phyloP scores from a whole-genome alignment of 1,139 yeast species.

The Geotrichum candidum region DNA sequence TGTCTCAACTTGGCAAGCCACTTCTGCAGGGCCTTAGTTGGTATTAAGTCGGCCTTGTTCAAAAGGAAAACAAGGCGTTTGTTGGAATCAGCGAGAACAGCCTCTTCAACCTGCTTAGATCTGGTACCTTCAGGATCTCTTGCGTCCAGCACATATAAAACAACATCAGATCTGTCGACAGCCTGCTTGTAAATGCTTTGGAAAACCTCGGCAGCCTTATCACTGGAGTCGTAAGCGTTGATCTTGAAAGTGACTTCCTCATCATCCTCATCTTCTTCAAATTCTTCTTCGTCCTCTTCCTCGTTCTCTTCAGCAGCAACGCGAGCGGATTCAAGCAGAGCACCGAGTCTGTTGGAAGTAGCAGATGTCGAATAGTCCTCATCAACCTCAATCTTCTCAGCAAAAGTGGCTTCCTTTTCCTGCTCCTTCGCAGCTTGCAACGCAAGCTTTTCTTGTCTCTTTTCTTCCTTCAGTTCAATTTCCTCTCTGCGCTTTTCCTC shows the following conservation, averaged over 20 bases:
- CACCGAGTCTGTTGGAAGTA: slow-evolving; percentile 57
- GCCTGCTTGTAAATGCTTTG: slow-evolving; percentile 68
- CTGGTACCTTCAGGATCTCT: slow-evolving; percentile 96
- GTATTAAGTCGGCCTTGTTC: slow-evolving; percentile 89
- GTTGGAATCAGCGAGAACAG: slow-evolving; percentile 70
- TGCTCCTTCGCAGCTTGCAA: slow-evolving; percentile 24
- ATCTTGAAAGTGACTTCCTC: slow-evolving; percentile 10
- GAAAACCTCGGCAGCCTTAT: slow-evolving; percentile 77
- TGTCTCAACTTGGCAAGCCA: slow-evolving; percentile 79
- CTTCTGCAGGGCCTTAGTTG: slow-evolving; percentile 70
- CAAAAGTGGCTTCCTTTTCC: neutral
- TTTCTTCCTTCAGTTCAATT: slow-evolving; percentile 23
- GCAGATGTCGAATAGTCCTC: slow-evolving; percentile 28
- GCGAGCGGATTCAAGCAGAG: slow-evolving; percentile 84
- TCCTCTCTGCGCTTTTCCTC: slow-evolving; percentile 61
- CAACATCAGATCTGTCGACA: slow-evolving; percentile 83
- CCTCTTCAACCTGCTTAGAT: slow-evolving; percentile 83
- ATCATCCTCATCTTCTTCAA: slow-evolving; percentile 31
- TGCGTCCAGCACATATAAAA: slow-evolving; percentile 88
- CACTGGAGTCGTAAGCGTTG: slow-evolving; percentile 33
- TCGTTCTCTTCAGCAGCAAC: slow-evolving; percentile 65
- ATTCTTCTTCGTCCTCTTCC: slow-evolving; percentile 42
- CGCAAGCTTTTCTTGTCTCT: slow-evolving; percentile 12
- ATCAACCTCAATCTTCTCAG: slow-evolving; percentile 20
- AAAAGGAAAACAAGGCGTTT: slow-evolving; percentile 79